These are phyloP conservation scores for Colletotrichum aenigma DNA, from an alignment of 2,329 filamentous ascomycete species.

Conservation along the genomic window DNA sequence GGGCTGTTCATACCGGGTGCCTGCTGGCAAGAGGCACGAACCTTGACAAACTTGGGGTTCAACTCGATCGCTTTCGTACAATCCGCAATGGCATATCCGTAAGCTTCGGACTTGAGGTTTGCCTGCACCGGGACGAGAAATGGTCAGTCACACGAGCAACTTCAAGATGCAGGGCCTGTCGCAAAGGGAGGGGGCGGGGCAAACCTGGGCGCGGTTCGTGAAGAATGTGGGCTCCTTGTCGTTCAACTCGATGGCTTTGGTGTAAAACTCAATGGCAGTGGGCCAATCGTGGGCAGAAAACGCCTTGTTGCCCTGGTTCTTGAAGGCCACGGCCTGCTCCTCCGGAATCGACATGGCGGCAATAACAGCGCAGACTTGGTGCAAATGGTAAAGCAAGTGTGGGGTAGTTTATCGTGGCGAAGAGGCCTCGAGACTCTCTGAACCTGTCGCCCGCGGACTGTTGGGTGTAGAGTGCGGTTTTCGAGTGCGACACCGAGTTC, in stretches of 20 bases:
- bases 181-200: background rate
- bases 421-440: background rate
- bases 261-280: slow-evolving; percentile 81
- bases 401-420: slow-evolving; percentile 8
- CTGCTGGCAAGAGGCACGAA: slow-evolving; percentile 37
- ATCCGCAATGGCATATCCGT: slow-evolving; percentile 90
- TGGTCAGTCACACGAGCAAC: slow-evolving; percentile 53
- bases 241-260: slow-evolving; percentile 84
- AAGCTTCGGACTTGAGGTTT: slow-evolving; percentile 94
- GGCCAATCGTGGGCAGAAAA: slow-evolving; percentile 89
- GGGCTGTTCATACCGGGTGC: background rate
- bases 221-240: slow-evolving; percentile 87
- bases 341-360: slow-evolving; percentile 43
- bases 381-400: background rate
- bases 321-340: slow-evolving; percentile 80
- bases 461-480: background rate
- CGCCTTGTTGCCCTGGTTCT: slow-evolving; percentile 93
- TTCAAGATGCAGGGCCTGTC: background rate
- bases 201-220: slow-evolving; percentile 92
- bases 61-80: slow-evolving; percentile 90
- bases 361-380: background rate
- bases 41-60: slow-evolving; percentile 88
- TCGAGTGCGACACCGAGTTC: background rate
- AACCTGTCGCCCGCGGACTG: background rate
- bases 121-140: slow-evolving; percentile 57